These are phyloP conservation scores for Ligustrum vulgare DNA, from an alignment of 257 asterid species.

Conservation along the genomic window DNA sequence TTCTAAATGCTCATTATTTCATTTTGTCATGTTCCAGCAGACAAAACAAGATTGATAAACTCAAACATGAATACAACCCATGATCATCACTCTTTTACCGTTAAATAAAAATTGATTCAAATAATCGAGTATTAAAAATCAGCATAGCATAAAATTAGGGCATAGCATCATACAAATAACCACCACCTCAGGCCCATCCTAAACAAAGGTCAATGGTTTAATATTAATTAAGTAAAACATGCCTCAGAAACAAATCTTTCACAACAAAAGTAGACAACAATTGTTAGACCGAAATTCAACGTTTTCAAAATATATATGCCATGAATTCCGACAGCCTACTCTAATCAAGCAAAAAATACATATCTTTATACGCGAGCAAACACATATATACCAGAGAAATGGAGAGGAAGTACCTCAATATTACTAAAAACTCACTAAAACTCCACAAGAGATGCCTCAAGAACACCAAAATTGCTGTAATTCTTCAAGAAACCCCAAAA, in stretches of 20 bases:
- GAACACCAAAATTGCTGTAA: conserved; percentile 5
- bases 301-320: neutral
- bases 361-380: neutral
- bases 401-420: neutral
- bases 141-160: neutral
- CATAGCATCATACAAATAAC: neutral
- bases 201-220: neutral
- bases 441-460: conserved; percentile 3
- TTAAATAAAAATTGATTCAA: too few relatives aligned
- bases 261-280: neutral
- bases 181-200: neutral
- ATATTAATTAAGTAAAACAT: neutral
- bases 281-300: neutral
- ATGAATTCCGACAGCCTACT: conserved; percentile 3
- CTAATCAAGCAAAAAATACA: conserved; percentile 3
- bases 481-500: conserved; percentile 1
- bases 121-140: too few relatives aligned
- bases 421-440: neutral
- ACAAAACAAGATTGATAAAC: neutral
- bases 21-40: neutral
- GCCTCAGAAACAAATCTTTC: conserved; percentile 6
- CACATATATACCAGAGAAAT: neutral
- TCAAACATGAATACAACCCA: neutral
- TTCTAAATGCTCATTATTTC: neutral
- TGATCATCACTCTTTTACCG: neutral